Base-by-base conservation (phyloP, 805 yeast species). In the Blastobotrys mokoenaii region DNA sequence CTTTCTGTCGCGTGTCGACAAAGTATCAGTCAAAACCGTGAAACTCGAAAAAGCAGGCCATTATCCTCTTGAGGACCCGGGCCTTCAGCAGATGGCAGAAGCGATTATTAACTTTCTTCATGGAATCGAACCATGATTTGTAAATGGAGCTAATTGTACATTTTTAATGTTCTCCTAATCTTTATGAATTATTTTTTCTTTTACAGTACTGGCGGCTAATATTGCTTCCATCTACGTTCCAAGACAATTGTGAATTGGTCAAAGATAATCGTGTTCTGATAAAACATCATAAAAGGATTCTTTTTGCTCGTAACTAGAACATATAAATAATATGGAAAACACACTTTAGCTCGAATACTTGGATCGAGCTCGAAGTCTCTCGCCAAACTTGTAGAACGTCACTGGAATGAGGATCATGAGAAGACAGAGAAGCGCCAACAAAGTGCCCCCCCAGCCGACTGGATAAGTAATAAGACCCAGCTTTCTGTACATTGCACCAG, bases 331-430 rank as follows among this genome's bases (percentile, higher is more conserved):
- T n/a, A n/a, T n/a, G n/a, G n/a, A n/a, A n/a, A n/a, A n/a, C n/a
- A n/a, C n/a, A n/a, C n/a, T 29, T 32, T 49, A 47, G 41, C 47
- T 58, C 25, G 65, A 64, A 27, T 47, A 53, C 50, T 48, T 54
- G 41, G 69, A 66, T 43, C 59, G 45, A 6, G 57, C 58, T 38
- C 72, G 53, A 44, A 68, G 58, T n/a, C 43, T 39, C 36, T 64
- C 69, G 31, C 83, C 83, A 52, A 62, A 75, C 43, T 52, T 63
- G 60, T 66, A 73, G 54, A 78, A 76, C 34, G 72, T 45, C 50
- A 72, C 68, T 3, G 82, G 83, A 15, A 74, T 73, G 2, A 81
- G 80, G 6, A 73, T 64, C 67, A 74, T 59, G 2, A 57, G 71
- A 18, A 69, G 39, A 6, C 67, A 51, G 41, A 72, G 53, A 49